Percentiles rank a stretch among this genome's conserved stretches.
Evolutionary conservation across 495 filamentous ascomycete genomes (phyloP).

Genomic region (Zalerion maritima): DNA sequence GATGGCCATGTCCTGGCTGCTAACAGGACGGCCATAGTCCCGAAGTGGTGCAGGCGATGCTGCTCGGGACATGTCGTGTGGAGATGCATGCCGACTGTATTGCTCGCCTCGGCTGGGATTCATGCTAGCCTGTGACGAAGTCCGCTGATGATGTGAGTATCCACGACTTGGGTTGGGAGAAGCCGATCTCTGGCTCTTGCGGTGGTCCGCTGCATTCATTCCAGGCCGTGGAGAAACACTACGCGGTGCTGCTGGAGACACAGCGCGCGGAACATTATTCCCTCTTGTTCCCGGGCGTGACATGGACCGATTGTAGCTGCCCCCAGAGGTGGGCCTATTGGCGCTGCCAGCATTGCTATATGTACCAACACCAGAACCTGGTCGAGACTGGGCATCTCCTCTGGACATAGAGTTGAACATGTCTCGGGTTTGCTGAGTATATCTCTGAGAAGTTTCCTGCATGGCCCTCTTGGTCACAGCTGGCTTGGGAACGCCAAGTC

Average conservation of each 20-base stretch:
- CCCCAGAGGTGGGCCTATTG: too few relatives aligned
- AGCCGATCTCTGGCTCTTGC: slow-evolving; percentile 28
- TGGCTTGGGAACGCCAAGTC: slow-evolving; percentile 78
- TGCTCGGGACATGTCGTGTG: slow-evolving; percentile 35
- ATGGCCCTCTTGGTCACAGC: slow-evolving; percentile 86
- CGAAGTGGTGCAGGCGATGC: slow-evolving; percentile 42
- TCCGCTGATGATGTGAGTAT: slow-evolving; percentile 26
- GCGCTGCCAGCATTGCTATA: slow-evolving; percentile 7
- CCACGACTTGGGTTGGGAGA: slow-evolving; percentile 38
- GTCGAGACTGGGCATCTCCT: slow-evolving; percentile 28
- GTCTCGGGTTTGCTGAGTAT: slow-evolving; percentile 65
- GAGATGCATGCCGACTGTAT: slow-evolving; percentile 44
- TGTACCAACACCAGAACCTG: slow-evolving; percentile 17
- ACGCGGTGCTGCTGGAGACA: slow-evolving; percentile 34
- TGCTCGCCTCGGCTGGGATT: slow-evolving; percentile 36
- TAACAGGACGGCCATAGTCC: slow-evolving; percentile 44
- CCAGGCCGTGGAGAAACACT: slow-evolving; percentile 37
- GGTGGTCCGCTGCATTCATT: slow-evolving; percentile 20
- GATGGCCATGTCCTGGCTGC: slow-evolving; percentile 62
- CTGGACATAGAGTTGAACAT: slow-evolving; percentile 55
- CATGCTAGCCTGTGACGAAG: slow-evolving; percentile 18
- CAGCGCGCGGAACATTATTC: slow-evolving; percentile 33
- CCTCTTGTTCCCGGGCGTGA: slow-evolving; percentile 32
- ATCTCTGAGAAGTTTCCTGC: slow-evolving; percentile 82
- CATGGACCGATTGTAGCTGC: slow-evolving; percentile 12